Evolutionary conservation across 495 filamentous ascomycete genomes (phyloP).

Genomic region (Aeminium ludgeri): DNA sequence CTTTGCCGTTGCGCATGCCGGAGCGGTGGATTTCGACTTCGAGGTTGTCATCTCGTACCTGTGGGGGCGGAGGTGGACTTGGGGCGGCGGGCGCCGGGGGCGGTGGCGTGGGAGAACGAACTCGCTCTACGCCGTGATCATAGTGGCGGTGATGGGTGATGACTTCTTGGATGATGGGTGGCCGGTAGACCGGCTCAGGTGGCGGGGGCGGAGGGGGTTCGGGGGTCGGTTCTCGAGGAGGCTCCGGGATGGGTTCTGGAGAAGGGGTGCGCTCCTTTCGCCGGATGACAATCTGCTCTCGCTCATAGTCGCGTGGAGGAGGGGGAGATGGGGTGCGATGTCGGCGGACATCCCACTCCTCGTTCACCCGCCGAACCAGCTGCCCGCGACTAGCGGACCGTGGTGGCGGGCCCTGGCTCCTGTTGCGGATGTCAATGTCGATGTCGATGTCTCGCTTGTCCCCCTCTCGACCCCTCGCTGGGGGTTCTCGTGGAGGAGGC

Average conservation of each 20-base stretch:
- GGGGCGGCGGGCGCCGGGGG: slow-evolving; percentile 25
- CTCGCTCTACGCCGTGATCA: slow-evolving; percentile 46
- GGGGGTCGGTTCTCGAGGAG: slow-evolving; percentile 16
- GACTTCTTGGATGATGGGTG: slow-evolving; percentile 58
- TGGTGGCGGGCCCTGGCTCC: slow-evolving; percentile 17
- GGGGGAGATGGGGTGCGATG: slow-evolving; percentile 13
- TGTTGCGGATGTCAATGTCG: slow-evolving; percentile 15
- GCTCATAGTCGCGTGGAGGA: slow-evolving; percentile 14
- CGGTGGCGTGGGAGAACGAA: slow-evolving; percentile 21
- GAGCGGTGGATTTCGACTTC: slow-evolving; percentile 36
- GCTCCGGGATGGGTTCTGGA: slow-evolving; percentile 12
- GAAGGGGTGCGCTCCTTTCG: slow-evolving; percentile 20
- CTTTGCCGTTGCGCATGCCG: slow-evolving; percentile 18
- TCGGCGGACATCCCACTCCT: slow-evolving; percentile 25
- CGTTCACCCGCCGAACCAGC: slow-evolving; percentile 21
- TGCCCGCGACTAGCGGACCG: slow-evolving; percentile 10
- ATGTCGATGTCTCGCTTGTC: slow-evolving; percentile 9
- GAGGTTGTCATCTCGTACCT: slow-evolving; percentile 20
- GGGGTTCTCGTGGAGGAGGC: slow-evolving; percentile 6
- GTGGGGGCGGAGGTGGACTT: slow-evolving; percentile 17
- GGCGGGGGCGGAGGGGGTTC: slow-evolving; percentile 30
- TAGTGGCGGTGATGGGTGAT: slow-evolving; percentile 76
- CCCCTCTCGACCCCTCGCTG: slow-evolving; percentile 1
- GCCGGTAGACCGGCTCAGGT: slow-evolving; percentile 42
- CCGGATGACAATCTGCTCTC: slow-evolving; percentile 27